Conservation (phyloP, 2,329 filamentous ascomycete genomes). For the Cladosporium sp. region DNA sequence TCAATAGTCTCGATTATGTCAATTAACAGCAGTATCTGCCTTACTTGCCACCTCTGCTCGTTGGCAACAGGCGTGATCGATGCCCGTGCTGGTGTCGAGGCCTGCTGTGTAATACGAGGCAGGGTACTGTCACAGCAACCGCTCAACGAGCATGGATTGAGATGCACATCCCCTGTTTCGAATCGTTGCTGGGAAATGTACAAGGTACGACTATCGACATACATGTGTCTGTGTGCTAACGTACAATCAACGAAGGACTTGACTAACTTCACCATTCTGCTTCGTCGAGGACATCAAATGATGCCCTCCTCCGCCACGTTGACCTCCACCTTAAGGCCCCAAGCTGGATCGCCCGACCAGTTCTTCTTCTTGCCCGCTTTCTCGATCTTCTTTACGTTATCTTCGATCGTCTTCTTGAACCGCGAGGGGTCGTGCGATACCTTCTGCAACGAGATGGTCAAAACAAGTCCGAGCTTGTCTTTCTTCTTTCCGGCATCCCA, state of each 20-base stretch:
- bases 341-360: conserved; percentile 47
- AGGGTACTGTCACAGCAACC: conserved; percentile 8
- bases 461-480: conserved; percentile 43
- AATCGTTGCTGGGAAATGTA: not conserved
- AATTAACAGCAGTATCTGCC: not conserved
- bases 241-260: not conserved
- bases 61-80: not conserved
- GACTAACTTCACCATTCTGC: not conserved
- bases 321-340: conserved; percentile 45
- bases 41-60: not conserved
- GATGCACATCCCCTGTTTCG: not conserved
- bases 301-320: conserved; percentile 20
- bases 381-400: conserved; percentile 47
- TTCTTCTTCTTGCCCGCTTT: conserved; percentile 63
- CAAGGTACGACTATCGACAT: not conserved
- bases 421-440: conserved; percentile 45
- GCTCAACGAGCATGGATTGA: not conserved
- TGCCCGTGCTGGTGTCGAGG: not conserved
- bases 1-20: not conserved
- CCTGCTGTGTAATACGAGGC: not conserved
- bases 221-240: not conserved
- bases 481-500: conserved; percentile 22
- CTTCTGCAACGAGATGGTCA: conserved; percentile 46
- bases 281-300: conserved; percentile 1
- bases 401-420: conserved; percentile 43